Evolutionary conservation across 345 rosid genomes (phyloP), one percentile per base, ranked within the genome.

Genomic region (Populus davidiana): DNA sequence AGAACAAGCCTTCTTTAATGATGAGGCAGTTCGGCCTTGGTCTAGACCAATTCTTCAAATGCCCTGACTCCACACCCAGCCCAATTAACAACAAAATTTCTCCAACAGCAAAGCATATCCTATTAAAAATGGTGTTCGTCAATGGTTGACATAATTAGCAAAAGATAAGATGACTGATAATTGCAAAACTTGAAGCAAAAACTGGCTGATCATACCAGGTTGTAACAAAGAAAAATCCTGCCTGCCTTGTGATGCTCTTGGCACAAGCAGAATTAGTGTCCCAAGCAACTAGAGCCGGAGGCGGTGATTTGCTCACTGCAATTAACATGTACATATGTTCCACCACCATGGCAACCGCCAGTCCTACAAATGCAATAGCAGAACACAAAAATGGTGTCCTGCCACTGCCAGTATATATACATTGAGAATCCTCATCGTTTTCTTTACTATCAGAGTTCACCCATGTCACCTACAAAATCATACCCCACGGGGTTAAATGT

Each of bases 1-100:
- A 89, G 77, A 94, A 96, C 77, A 96, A 72, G 59, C 98, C 99
- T 86, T 92, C 83, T 63, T 83, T 85, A 78, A 89, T 75, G 21
- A 89, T 41, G 8, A 92, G 85, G 83, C 99, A 96, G 41, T 73
- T 85, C 50, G 91, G 80, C 76, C 88, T 91, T 62, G 95, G 97
- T n/a, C 67, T 86, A 2, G 88, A 83, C 98, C 99, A 96, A 54
- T 88, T 86, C 71, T 76, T 93, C 35, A 92, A 74, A 86, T 96
- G 99, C 6, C 97, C 96, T 39, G 99, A 93, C 85, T 96, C 99
- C 36, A 96, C 91, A 71, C 95, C 91, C 9, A 93, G 77, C 63
- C 94, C 98, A 21, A 93, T 87, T 76, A 93, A 68, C 74, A 96
- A 25, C 71, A 96, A 85, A 64, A 92, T 89, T 76, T 96, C 97